Evolutionary conservation across 495 filamentous ascomycete genomes (phyloP).

Genomic region (Trichoderma asperelloides): DNA sequence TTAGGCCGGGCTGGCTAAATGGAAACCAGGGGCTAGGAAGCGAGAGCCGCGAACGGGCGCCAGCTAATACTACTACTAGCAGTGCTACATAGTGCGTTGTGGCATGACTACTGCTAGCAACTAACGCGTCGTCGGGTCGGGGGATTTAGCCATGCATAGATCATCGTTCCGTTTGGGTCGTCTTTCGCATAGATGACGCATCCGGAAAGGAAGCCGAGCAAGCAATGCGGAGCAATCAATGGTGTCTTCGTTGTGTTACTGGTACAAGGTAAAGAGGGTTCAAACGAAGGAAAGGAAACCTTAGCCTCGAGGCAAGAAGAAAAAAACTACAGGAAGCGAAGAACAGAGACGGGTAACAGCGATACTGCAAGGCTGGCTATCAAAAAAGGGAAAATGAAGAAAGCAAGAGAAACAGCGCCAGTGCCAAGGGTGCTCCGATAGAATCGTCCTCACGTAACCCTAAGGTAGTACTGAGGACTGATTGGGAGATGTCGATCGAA

Average conservation of each 20-base stretch:
- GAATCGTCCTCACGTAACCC: background rate
- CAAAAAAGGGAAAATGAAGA: background rate
- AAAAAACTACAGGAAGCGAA: background rate
- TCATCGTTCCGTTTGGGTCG: background rate
- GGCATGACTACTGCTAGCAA: too few relatives aligned
- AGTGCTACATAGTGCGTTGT: too few relatives aligned
- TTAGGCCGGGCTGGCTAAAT: background rate
- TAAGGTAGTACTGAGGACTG: background rate
- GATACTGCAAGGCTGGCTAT: background rate
- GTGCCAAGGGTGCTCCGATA: too few relatives aligned
- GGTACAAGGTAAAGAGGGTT: too few relatives aligned
- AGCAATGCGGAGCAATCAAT: background rate
- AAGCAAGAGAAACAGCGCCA: background rate
- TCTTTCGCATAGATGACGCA: background rate
- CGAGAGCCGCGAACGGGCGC: background rate
- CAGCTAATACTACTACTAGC: background rate
- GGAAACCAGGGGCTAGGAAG: background rate
- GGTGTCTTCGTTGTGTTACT: background rate
- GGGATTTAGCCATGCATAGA: slow-evolving; percentile 5
- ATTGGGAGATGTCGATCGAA: background rate
- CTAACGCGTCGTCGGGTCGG: background rate
- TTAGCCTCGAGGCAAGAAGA: background rate
- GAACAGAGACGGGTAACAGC: background rate
- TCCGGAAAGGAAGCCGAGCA: background rate
- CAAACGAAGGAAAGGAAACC: background rate